Base-by-base conservation (phyloP, 768 basidiomycete genomes). In the Suillus cothurnatus region DNA sequence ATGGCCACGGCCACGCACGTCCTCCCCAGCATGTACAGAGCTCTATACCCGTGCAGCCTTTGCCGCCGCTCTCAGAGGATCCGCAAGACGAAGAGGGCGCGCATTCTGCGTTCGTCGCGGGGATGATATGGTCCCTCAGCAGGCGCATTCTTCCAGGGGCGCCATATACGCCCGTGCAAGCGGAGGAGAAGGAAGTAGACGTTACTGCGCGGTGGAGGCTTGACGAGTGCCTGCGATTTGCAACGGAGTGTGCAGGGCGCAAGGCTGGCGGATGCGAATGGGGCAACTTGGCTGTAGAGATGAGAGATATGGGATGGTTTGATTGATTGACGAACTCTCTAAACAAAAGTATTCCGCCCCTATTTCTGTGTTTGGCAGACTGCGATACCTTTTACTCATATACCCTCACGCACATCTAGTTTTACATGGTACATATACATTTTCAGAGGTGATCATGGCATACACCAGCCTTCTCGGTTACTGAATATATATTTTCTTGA, bases 171-270 rank as follows among this genome's bases (percentile, higher is more conserved):
- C 91, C 88, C 4, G 69, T 69, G 4, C 58, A 6, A 65, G 70
- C 14, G 65, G 50, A 17, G 74, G 70, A 71, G 28, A 64, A 70
- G 34, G 86, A 85, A 58, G 78, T 77, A 34, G 81, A 80, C 17
- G 34, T 9, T 39, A 76, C 77, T 12, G 86, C 87, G 15, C 80
- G 86, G 62, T 95, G 93, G 93, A 84, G 86, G 67, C 74, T 94
- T 59, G 93, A 94, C 68, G 93, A 94, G 70, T 94, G 93, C 74
- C 74, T 95, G 70, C 82, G 93, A 70, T 95, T 95, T 75, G 92
- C 93, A 8, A 93, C 91, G 0, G 93, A 95, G 74, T 78, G 94
- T 11, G 86, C 92, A 17, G 92, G 92, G 43, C 82, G 93, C 39
- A 92, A 90, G 73, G 89, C 88, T 11, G 81, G 88, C 56, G 79